phyloP scores from a whole-genome alignment of 495 filamentous ascomycete genomes.

The Lophiotrema nucula region DNA sequence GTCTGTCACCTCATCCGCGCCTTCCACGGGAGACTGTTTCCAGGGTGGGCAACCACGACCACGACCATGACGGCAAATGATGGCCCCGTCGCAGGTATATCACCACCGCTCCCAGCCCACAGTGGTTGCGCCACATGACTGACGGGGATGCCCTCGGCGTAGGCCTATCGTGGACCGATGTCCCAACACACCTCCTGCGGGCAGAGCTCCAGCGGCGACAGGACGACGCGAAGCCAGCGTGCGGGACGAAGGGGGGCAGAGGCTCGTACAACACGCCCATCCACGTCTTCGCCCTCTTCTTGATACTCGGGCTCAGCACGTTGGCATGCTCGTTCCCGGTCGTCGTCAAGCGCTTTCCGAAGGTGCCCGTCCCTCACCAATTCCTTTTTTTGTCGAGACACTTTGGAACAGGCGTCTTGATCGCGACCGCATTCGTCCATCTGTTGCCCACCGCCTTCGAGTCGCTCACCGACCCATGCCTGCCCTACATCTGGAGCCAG shows the following conservation, averaged over 20 bases:
- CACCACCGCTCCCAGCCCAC: not conserved
- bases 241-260: slow-evolving; percentile 35
- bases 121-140: not conserved
- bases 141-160: not conserved
- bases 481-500: slow-evolving; percentile 47
- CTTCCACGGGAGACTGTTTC: slow-evolving; percentile 6
- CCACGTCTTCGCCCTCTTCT: slow-evolving; percentile 44
- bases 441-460: slow-evolving; percentile 47
- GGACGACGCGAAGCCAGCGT: slow-evolving; percentile 32
- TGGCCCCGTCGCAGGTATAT: not conserved
- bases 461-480: slow-evolving; percentile 47
- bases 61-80: slow-evolving; percentile 4
- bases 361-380: slow-evolving; percentile 41
- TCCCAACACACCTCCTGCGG: slow-evolving; percentile 39
- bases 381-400: slow-evolving; percentile 49
- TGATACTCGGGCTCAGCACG: slow-evolving; percentile 44
- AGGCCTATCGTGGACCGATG: slow-evolving; percentile 28
- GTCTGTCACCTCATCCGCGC: slow-evolving; percentile 9
- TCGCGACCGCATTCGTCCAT: slow-evolving; percentile 52
- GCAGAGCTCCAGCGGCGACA: slow-evolving; percentile 41
- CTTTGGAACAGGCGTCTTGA: slow-evolving; percentile 52
- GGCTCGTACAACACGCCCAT: slow-evolving; percentile 44
- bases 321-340: slow-evolving; percentile 47
- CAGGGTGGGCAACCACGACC: not conserved
- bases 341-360: slow-evolving; percentile 43